These are phyloP conservation scores for Asterophora parasitica DNA, from an alignment of 768 basidiomycete genomes.

Conservation along the genomic window DNA sequence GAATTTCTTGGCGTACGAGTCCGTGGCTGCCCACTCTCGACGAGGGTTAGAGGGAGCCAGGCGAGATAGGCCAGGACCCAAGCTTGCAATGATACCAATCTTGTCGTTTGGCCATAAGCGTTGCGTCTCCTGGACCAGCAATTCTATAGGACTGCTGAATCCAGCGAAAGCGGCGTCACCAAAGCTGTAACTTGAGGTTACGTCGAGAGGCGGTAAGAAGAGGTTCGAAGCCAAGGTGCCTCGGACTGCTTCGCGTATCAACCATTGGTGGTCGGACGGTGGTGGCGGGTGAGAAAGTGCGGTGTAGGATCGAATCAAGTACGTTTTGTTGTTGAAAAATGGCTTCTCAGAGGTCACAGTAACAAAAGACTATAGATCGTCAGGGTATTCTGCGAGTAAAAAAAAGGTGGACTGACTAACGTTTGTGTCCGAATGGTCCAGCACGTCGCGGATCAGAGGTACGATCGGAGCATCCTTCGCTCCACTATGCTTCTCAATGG, in stretches of 20 bases:
- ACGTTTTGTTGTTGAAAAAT: conserved; percentile 17
- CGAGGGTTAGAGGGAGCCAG: conserved; percentile 9
- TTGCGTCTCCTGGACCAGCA: conserved; percentile 13
- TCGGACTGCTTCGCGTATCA: conserved; percentile 17
- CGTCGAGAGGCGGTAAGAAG: conserved; percentile 15
- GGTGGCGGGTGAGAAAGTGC: conserved; percentile 4
- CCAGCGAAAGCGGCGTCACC: conserved; percentile 22
- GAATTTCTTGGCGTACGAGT: conserved; percentile 11
- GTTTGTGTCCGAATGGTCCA: conserved; percentile 8
- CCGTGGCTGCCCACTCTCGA: conserved; percentile 13
- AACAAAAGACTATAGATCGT: conserved; percentile 22
- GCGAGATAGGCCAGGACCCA: conserved; percentile 15
- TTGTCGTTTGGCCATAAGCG: conserved; percentile 17
- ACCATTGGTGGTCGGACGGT: conserved; percentile 18
- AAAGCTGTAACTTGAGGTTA: conserved; percentile 16
- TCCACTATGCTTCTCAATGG: conserved; percentile 8
- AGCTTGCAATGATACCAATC: conserved; percentile 11
- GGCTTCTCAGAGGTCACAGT: conserved; percentile 20
- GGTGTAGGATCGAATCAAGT: conserved; percentile 21
- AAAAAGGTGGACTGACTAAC: conserved; percentile 2
- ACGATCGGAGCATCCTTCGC: conserved; percentile 1
- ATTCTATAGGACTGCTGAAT: conserved; percentile 19
- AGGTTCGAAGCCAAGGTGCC: conserved; percentile 17
- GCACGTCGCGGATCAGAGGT: conserved; percentile 2
- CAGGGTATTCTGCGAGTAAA: too few relatives aligned